phyloP scores from a whole-genome alignment of 2,329 filamentous ascomycete species.

The Biscogniauxia sp. region DNA sequence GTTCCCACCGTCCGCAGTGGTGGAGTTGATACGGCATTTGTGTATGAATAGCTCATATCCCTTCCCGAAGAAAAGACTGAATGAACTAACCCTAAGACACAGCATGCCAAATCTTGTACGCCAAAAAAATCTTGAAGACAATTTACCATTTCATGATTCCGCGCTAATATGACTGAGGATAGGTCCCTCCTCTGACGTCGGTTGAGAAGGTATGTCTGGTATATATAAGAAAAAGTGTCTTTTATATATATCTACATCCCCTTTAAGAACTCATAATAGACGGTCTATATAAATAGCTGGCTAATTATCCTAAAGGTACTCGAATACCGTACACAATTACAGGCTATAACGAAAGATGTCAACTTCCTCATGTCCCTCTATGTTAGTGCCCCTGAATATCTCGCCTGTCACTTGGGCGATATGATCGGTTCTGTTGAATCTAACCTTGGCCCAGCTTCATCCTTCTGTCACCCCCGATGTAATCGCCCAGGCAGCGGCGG shows the following conservation, averaged over 20 bases:
- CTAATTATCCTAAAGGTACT: slow-evolving; percentile 58
- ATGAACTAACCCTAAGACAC: slow-evolving; percentile 8
- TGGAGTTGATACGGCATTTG: slow-evolving; percentile 63
- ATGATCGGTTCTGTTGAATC: neutral
- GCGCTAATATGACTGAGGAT: slow-evolving; percentile 3
- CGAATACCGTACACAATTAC: slow-evolving; percentile 62
- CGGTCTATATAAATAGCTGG: neutral
- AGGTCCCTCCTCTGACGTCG: slow-evolving; percentile 19
- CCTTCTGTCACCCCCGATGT: slow-evolving; percentile 63
- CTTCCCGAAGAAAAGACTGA: neutral
- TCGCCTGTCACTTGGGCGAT: slow-evolving; percentile 13
- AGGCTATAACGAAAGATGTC: slow-evolving; percentile 59
- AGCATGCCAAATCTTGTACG: slow-evolving; percentile 39
- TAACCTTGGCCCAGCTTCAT: slow-evolving; percentile 43
- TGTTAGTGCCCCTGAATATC: slow-evolving; percentile 30
- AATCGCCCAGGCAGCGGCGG: slow-evolving; percentile 69
- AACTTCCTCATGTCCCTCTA: slow-evolving; percentile 75
- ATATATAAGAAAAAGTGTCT: neutral
- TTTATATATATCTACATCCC: neutral
- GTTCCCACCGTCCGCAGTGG: slow-evolving; percentile 55
- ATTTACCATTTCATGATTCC: neutral
- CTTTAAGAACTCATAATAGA: neutral
- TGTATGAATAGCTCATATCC: slow-evolving; percentile 24
- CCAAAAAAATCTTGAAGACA: slow-evolving; percentile 57
- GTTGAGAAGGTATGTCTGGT: slow-evolving; percentile 18